Percentiles rank a stretch among this genome's conserved stretches.
phyloP scores from a whole-genome alignment of 768 basidiomycete genomes.

The Pisolithus albus region DNA sequence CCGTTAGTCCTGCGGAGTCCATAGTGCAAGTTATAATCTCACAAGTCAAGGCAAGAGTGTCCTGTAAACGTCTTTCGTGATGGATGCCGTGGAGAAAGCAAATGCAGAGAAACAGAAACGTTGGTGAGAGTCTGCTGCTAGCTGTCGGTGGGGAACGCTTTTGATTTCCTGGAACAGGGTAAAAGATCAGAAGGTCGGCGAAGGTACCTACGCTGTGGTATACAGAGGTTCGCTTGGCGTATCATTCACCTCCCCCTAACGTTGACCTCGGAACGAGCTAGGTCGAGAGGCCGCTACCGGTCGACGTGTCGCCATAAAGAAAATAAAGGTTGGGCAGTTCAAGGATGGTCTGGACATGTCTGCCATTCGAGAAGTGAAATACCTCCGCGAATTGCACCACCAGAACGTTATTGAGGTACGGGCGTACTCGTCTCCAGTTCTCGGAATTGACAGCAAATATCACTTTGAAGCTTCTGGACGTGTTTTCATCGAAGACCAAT shows the following conservation, averaged over 20 bases:
- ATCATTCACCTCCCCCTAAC: constrained; percentile 8
- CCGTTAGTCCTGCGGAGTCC: background rate
- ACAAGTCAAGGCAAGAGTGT: background rate
- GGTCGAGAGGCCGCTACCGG: constrained; percentile 70
- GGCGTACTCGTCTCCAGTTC: background rate
- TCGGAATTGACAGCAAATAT: background rate
- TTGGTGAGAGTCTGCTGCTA: constrained; percentile 41
- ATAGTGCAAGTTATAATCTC: background rate
- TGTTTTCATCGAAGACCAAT: constrained; percentile 94
- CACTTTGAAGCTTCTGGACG: constrained; percentile 76
- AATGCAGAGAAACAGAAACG: constrained; percentile 65
- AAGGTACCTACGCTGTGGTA: constrained; percentile 95
- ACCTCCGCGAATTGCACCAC: constrained; percentile 88
- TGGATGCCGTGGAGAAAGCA: constrained; percentile 81
- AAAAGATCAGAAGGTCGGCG: constrained; percentile 78
- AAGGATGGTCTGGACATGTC: constrained; percentile 99
- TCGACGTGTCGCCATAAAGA: constrained; percentile 93
- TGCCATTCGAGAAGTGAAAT: constrained; percentile 96
- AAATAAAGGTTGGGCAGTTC: constrained; percentile 94
- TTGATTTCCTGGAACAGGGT: constrained; percentile 40
- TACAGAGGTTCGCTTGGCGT: constrained; percentile 61
- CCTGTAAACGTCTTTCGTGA: constrained; percentile 19
- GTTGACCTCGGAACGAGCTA: constrained; percentile 20
- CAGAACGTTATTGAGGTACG: constrained; percentile 89
- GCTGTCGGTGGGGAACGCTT: background rate